These are phyloP conservation scores for Coemansia sp. DNA, from an alignment of 192 early-diverging fungal species.

Conservation along the genomic window DNA sequence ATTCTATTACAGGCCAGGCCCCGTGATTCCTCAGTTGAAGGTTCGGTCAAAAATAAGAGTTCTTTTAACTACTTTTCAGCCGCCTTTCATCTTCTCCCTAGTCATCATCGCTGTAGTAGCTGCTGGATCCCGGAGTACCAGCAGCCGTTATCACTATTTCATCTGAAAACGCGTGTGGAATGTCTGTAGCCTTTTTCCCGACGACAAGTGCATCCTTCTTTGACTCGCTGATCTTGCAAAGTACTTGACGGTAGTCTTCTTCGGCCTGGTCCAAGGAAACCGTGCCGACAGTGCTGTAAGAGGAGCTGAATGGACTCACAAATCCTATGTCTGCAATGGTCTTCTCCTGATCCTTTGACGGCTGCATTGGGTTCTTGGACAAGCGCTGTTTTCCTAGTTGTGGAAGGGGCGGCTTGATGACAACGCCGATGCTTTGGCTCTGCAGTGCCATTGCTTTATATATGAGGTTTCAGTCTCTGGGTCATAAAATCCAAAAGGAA, in stretches of 20 bases:
- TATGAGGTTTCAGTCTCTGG: neutral
- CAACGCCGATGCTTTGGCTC: neutral
- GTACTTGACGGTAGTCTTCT: constrained; percentile 39
- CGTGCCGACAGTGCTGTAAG: constrained; percentile 44
- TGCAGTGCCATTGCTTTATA: neutral
- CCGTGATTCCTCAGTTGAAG: constrained; percentile 5
- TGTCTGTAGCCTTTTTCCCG: constrained; percentile 26
- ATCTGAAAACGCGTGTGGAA: constrained; percentile 5
- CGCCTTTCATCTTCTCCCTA: neutral
- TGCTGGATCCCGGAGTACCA: constrained; percentile 19
- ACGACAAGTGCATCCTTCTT: constrained; percentile 21
- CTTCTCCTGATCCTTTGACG: constrained; percentile 38
- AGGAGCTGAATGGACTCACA: constrained; percentile 33
- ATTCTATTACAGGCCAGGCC: neutral
- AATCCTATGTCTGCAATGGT: constrained; percentile 18
- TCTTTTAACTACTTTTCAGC: neutral
- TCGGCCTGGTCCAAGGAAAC: constrained; percentile 45
- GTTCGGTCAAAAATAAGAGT: neutral
- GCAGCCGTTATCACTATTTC: constrained; percentile 28
- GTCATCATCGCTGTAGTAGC: constrained; percentile 27
- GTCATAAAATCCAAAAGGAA: neutral
- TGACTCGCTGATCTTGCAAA: constrained; percentile 27
- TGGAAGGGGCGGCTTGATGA: constrained; percentile 23
- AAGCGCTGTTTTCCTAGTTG: constrained; percentile 20
- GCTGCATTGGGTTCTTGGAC: constrained; percentile 33